Base-by-base conservation (phyloP, 352 stramenopile species). In the Phytophthora sojae region DNA sequence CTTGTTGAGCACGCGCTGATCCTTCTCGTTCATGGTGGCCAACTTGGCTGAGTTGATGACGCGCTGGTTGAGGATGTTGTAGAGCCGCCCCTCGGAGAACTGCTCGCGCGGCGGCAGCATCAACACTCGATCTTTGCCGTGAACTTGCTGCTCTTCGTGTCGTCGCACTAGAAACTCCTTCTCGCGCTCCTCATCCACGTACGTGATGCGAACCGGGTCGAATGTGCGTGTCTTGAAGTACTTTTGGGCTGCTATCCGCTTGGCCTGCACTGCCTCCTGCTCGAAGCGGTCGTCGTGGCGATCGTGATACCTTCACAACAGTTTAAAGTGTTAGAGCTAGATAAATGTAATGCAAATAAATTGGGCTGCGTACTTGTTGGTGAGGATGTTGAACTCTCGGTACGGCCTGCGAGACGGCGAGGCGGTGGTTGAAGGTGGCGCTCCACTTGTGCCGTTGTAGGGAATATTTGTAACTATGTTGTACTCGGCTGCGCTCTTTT, bases 21-120 rank as follows among this genome's bases (percentile, higher is more conserved):
- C 80, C 11, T 82, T 76, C 26, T 85, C 81, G 11, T 75, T 77
- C 59, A 81, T 79, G 2, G 58, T 71, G 2, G 57, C 25, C 25
- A 90, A 69, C 54, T 89, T 86, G 2, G 70, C 61, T 0, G 73
- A n/a, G 35, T 89, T 89, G 47, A 91, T 76, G 30, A 93, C 71
- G 6, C 62, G 59, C 52, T 95, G 87, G 45, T 88, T 93, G 29
- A 96, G 60, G 35, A 96, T 93, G 32, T 96, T 90, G 74, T 93
- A 95, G 19, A 90, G 55, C n/a, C 79, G 73, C 8, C 86, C 84
- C 39, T 92, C 89, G 0, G 79, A 85, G 25, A 89, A 92, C 35
- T 91, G 87, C 37, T 91, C 77, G 4, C 80, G 75, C 1, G 86
- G 82, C 12, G 86, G 86, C 15, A 96, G 71, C n/a, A 73, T 57